Evolutionary conservation across 208 protist species (phyloP), one percentile per base, ranked within the genome.

Genomic region (Acanthamoeba rhysodes): DNA sequence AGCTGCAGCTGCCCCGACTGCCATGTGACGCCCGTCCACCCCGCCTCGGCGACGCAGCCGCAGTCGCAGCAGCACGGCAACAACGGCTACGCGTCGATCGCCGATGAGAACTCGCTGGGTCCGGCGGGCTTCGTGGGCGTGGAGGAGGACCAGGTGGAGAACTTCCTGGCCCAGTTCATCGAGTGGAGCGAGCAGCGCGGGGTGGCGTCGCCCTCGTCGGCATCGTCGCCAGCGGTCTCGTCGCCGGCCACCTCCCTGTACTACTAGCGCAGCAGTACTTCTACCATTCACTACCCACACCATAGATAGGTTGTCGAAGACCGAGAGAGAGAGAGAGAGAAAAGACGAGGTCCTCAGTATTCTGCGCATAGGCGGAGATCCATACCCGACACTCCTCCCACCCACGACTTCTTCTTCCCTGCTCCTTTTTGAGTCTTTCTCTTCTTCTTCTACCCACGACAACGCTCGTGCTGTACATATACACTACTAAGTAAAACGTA

Each of bases 101-200:
- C 41, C 59, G 16, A 24, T 62, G 20, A 32, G n/a, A 10, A 41
- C n/a, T 22, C 9, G 10, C 29, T n/a, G 37, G 8, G 20, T 6
- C 37, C 53, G 16, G 10, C 37, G 18, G 0, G 2, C 14, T 29
- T 55, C 7, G 72, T 41, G 37, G 37, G 34, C 37, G 72, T 50
- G 3, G 72, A 82, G 22, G 72, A 82, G 41, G 72, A 82, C 32
- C 72, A 82, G 72, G 72, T 50, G 16, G 37, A 82, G 0, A 50
- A 50, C 72, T 82, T 82, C 72, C 72, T 82, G 34, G 41, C 32
- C 34, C 72, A 82, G 41, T 82, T 82, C 72, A 41, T 82, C 72
- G 72, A 82, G 72, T 82, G 72, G 72, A 82, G 72, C 72, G 72
- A 82, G 72, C 72, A 82, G 72, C 72, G 72, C 16, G 72, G 72